phyloP scores from a whole-genome alignment of 495 filamentous ascomycete genomes.

The Jackrogersella multiformis region DNA sequence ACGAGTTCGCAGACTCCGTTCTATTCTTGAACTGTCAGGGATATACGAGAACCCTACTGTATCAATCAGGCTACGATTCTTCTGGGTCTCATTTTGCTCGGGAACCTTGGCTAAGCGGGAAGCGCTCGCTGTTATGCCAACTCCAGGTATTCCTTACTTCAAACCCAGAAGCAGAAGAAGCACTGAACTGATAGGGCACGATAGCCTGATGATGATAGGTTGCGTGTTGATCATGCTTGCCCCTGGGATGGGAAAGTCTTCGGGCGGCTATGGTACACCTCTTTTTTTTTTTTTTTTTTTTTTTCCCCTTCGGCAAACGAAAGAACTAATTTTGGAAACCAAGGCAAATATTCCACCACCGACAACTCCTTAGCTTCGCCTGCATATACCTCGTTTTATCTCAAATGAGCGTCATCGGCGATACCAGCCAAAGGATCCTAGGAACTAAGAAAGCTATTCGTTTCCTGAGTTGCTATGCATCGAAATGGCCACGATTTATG shows the following conservation, averaged over 20 bases:
- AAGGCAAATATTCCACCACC: constrained; percentile 31
- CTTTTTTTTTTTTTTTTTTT: neutral
- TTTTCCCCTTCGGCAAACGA: neutral
- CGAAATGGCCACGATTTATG: constrained; percentile 30
- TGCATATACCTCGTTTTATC: constrained; percentile 30
- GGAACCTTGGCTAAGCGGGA: constrained; percentile 30
- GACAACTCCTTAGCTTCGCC: constrained; percentile 29
- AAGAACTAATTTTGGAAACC: neutral
- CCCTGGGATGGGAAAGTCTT: constrained; percentile 35
- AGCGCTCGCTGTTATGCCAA: constrained; percentile 23
- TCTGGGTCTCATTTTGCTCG: constrained; percentile 18
- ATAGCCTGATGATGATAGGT: constrained; percentile 23
- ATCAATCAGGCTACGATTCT: constrained; percentile 28
- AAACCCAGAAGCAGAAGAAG: neutral
- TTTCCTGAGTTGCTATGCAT: constrained; percentile 24
- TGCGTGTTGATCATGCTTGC: constrained; percentile 16
- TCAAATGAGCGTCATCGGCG: constrained; percentile 23
- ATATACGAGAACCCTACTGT: constrained; percentile 9
- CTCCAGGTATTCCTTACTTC: constrained; percentile 14
- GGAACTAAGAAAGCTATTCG: constrained; percentile 25
- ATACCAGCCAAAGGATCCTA: constrained; percentile 16
- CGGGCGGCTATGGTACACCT: constrained; percentile 23
- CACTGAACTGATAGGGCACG: neutral
- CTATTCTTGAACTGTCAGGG: constrained; percentile 24
- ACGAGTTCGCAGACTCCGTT: constrained; percentile 25